Conservation (phyloP, 306 rosid species). For the Cyamopsis tetragonoloba region DNA sequence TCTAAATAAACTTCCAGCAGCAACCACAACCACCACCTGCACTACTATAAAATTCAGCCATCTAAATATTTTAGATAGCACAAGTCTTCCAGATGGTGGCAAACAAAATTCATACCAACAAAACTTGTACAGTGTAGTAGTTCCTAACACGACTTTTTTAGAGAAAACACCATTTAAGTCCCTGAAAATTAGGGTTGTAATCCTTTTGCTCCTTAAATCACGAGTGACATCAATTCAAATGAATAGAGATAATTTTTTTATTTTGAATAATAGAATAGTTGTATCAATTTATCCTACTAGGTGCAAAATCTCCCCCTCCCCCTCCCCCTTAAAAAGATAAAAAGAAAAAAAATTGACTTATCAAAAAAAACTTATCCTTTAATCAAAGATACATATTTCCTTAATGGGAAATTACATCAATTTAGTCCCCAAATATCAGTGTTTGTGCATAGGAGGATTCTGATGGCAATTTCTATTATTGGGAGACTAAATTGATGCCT, state of each 20-base stretch:
- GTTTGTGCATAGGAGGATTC: not conserved
- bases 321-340: too few species aligned
- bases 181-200: not conserved
- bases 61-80: not conserved
- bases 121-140: not conserved
- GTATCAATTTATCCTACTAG: not conserved
- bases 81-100: not conserved
- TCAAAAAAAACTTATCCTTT: too few species aligned
- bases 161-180: not conserved
- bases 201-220: not conserved
- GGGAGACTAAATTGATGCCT: not conserved
- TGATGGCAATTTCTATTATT: not conserved
- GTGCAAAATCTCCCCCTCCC: too few species aligned
- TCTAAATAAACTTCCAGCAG: constrained; percentile 5
- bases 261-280: not conserved
- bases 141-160: not conserved
- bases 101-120: not conserved
- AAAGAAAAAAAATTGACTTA: too few species aligned
- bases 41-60: not conserved
- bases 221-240: not conserved
- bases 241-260: not conserved
- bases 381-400: not conserved
- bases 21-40: not conserved
- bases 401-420: not conserved
- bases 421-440: not conserved